phyloP scores from a whole-genome alignment of 202 grass and related monocot species.

The Bolboschoenoplectus hybrid region DNA sequence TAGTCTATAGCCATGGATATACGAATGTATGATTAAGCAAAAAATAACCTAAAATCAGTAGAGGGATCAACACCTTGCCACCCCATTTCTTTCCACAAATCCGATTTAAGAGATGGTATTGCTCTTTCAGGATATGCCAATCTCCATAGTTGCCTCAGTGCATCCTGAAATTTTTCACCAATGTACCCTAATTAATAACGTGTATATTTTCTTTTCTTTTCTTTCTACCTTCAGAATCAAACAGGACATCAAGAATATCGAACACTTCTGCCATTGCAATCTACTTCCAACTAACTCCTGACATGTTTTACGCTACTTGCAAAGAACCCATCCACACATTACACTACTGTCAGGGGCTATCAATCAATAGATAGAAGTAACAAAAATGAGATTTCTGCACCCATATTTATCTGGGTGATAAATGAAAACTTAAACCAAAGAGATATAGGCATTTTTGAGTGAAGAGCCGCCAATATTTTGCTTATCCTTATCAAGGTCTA shows the following conservation, averaged over 20 bases:
- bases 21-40: background rate
- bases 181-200: constrained; percentile 20
- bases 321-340: background rate
- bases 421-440: no score
- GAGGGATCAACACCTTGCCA: constrained; percentile 84
- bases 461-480: background rate
- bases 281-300: background rate
- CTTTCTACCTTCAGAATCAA: background rate
- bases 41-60: constrained; percentile 73
- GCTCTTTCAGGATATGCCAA: constrained; percentile 67
- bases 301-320: background rate
- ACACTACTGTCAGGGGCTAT: background rate
- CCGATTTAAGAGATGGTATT: constrained; percentile 80
- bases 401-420: no score
- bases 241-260: constrained; percentile 9
- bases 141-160: constrained; percentile 82
- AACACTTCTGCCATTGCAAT: background rate
- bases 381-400: no score
- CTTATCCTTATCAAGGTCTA: background rate
- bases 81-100: constrained; percentile 94
- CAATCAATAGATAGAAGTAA: no score
- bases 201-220: background rate
- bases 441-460: background rate
- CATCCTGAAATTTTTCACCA: constrained; percentile 62
- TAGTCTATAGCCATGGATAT: constrained; percentile 43